Evolutionary conservation across 2,329 filamentous ascomycete species (phyloP).

Genomic region (Paecilomyces sp.): DNA sequence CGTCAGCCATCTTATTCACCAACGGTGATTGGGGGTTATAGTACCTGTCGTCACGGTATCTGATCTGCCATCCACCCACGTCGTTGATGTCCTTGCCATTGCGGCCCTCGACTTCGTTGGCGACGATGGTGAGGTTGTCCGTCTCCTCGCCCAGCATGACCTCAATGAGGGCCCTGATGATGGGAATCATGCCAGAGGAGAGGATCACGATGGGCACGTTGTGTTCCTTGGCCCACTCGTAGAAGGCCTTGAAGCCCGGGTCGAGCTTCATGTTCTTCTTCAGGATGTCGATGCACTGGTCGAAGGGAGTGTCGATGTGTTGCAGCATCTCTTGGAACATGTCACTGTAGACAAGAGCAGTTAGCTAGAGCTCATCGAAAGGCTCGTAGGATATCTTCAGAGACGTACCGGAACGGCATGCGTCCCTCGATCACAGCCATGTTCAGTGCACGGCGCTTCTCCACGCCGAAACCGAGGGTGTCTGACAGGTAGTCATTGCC

Average conservation of each 20-base stretch:
- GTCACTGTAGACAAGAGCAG: conserved; percentile 44
- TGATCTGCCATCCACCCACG: conserved; percentile 77
- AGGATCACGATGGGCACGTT: conserved; percentile 90
- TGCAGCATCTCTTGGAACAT: conserved; percentile 90
- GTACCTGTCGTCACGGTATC: conserved; percentile 77
- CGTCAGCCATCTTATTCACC: neutral
- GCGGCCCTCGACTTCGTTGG: conserved; percentile 66
- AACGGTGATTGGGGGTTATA: conserved; percentile 5
- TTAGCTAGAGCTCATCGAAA: neutral
- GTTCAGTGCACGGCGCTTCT: conserved; percentile 66
- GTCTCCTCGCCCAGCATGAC: conserved; percentile 74
- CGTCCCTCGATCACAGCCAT: conserved; percentile 65
- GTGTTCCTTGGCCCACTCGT: conserved; percentile 69
- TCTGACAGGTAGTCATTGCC: conserved; percentile 73
- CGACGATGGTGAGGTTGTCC: conserved; percentile 78
- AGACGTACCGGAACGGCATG: conserved; percentile 59
- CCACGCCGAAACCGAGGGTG: conserved; percentile 75
- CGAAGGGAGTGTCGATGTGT: conserved; percentile 71
- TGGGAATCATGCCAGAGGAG: conserved; percentile 84
- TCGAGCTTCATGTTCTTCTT: conserved; percentile 81
- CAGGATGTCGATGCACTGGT: conserved; percentile 72
- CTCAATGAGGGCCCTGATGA: conserved; percentile 77
- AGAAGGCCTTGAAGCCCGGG: conserved; percentile 81
- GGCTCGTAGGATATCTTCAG: neutral
- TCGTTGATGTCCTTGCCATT: conserved; percentile 69